These are phyloP conservation scores for Thoreauomyces humboldtii DNA, from an alignment of 192 early-diverging fungal genomes.

Conservation along the genomic window DNA sequence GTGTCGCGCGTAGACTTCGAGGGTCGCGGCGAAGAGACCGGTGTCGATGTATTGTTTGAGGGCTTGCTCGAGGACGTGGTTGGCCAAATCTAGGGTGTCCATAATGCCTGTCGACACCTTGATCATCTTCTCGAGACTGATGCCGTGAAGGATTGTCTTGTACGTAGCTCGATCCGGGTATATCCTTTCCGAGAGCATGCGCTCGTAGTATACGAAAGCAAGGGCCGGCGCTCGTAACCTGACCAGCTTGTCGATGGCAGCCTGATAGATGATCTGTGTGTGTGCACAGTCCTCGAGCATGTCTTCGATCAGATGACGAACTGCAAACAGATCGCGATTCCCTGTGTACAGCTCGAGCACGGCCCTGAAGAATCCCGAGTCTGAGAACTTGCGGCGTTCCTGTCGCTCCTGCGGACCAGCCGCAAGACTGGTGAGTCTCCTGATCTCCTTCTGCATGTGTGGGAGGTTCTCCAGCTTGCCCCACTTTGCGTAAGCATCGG, in stretches of 20 bases:
- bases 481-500: conserved; percentile 9
- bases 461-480: conserved; percentile 11
- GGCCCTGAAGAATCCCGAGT: neutral
- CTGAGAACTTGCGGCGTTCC: neutral
- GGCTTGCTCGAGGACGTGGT: neutral
- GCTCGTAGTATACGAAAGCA: neutral
- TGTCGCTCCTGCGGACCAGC: neutral
- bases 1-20: conserved; percentile 14
- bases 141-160: neutral
- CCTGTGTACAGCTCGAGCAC: neutral
- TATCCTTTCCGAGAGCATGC: neutral
- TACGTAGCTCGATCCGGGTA: neutral
- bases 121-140: neutral
- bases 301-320: neutral
- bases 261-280: neutral
- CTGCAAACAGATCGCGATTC: neutral
- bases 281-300: neutral
- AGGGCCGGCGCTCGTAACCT: neutral
- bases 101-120: neutral
- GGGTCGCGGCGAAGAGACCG: conserved; percentile 6
- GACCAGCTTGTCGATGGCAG: neutral
- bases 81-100: conserved; percentile 1
- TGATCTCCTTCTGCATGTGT: conserved; percentile 1
- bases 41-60: neutral
- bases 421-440: neutral